phyloP scores from a whole-genome alignment of 1,284 basidiomycete genomes.

The Ceratobasidium sp. region DNA sequence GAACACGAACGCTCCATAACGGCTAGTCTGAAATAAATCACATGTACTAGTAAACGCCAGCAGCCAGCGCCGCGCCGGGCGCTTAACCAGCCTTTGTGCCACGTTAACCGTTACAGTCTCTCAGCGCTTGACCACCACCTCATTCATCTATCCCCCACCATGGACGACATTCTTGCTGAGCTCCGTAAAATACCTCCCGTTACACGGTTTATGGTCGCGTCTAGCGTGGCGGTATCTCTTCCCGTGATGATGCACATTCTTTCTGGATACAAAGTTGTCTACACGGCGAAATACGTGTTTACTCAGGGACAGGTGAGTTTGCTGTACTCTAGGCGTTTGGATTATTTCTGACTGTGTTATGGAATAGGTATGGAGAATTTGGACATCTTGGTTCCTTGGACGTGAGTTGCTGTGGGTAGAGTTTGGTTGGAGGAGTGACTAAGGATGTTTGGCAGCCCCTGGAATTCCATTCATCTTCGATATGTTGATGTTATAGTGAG shows the following conservation, averaged over 20 bases:
- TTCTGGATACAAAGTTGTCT: constrained; percentile 69
- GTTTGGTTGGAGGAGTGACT: background rate
- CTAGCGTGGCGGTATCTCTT: constrained; percentile 73
- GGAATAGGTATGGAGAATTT: constrained; percentile 79
- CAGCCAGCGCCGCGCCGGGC: too few relatives aligned
- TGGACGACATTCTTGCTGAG: constrained; percentile 58
- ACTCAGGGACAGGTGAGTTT: constrained; percentile 67
- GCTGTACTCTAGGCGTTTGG: constrained; percentile 3
- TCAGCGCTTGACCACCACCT: background rate
- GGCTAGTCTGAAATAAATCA: too few relatives aligned
- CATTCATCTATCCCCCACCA: background rate
- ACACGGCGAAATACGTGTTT: constrained; percentile 66
- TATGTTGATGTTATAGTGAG: constrained; percentile 82
- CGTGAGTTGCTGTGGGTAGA: constrained; percentile 62
- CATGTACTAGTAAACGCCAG: too few relatives aligned
- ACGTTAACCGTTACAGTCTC: too few relatives aligned
- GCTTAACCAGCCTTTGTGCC: too few relatives aligned
- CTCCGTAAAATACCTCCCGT: constrained; percentile 87
- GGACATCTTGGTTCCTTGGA: constrained; percentile 83
- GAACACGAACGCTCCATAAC: too few relatives aligned
- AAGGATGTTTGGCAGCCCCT: constrained; percentile 60
- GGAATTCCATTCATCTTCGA: constrained; percentile 79
- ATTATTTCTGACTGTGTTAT: background rate
- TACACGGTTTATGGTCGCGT: constrained; percentile 77
- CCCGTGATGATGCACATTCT: constrained; percentile 73